A percentile compares a stretch with the other conserved stretches of the same genome.
phyloP scores from a whole-genome alignment of 768 basidiomycete species.

The Saitozyma podzolica region DNA sequence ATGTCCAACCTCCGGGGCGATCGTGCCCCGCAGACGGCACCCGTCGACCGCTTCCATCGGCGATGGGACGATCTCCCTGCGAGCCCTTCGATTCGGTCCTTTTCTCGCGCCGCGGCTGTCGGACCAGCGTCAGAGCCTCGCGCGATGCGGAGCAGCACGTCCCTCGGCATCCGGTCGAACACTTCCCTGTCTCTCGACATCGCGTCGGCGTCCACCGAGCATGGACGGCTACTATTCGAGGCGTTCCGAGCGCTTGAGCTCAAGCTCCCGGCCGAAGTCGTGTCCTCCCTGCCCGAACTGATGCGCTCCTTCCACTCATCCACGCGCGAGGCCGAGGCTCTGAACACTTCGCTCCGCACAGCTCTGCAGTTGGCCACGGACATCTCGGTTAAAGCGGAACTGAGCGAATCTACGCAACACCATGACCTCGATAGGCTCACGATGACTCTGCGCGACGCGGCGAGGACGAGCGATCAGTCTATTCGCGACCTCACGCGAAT shows the following conservation, averaged over 20 bases:
- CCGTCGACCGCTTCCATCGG: constrained; percentile 23
- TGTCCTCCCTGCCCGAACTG: constrained; percentile 22
- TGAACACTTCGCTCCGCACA: constrained; percentile 22
- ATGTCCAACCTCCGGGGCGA: constrained; percentile 34
- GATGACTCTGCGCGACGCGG: constrained; percentile 24
- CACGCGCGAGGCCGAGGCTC: constrained; percentile 23
- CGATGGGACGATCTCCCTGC: constrained; percentile 19
- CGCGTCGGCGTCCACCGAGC: constrained; percentile 24
- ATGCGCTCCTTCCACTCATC: constrained; percentile 23
- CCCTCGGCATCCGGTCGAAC: constrained; percentile 8
- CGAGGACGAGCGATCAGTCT: constrained; percentile 29
- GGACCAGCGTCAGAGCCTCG: constrained; percentile 29
- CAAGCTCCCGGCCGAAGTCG: constrained; percentile 24
- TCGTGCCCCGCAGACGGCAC: constrained; percentile 21
- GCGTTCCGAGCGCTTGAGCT: constrained; percentile 36
- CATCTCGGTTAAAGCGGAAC: constrained; percentile 17
- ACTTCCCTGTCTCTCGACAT: constrained; percentile 17
- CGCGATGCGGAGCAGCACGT: constrained; percentile 31
- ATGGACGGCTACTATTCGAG: constrained; percentile 44
- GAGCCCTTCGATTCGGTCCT: constrained; percentile 18
- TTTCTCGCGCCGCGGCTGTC: constrained; percentile 12
- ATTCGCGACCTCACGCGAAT: constrained; percentile 40
- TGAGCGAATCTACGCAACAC: constrained; percentile 1
- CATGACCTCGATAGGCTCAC: constrained; percentile 19
- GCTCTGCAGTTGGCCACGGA: constrained; percentile 21